Conservation (phyloP, 306 rosid genomes). For the Leucaena leucocephala region DNA sequence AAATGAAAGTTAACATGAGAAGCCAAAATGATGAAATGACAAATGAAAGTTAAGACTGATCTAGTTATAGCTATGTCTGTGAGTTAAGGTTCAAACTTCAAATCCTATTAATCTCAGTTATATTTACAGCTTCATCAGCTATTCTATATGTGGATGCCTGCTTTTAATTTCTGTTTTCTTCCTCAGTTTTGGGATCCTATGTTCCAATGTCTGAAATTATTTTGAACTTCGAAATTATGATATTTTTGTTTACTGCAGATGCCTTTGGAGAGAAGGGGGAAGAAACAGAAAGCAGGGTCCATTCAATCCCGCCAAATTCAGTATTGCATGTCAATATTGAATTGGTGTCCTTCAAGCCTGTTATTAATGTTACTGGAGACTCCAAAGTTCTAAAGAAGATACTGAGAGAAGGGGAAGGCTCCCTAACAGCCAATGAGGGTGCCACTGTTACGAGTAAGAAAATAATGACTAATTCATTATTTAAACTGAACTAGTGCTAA, state of each 20-base stretch:
- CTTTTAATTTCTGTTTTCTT: slow-evolving; percentile 15
- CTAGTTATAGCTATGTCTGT: slow-evolving; percentile 22
- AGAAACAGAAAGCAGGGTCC: slow-evolving; percentile 47
- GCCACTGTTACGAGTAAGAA: slow-evolving; percentile 66
- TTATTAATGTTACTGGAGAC: slow-evolving; percentile 68
- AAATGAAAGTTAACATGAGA: slow-evolving; percentile 18
- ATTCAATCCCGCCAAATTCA: slow-evolving; percentile 52
- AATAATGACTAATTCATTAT: slow-evolving; percentile 5
- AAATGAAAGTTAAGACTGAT: slow-evolving; percentile 15
- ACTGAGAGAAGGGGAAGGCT: slow-evolving; percentile 65
- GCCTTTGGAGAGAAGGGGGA: slow-evolving; percentile 56
- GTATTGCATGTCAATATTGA: slow-evolving; percentile 57
- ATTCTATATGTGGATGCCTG: slow-evolving; percentile 14
- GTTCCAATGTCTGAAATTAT: slow-evolving; percentile 27
- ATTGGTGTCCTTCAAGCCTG: slow-evolving; percentile 69
- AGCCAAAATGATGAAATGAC: neutral
- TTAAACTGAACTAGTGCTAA: neutral
- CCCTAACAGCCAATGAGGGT: slow-evolving; percentile 61
- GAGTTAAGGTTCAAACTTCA: slow-evolving; percentile 10
- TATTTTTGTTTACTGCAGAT: slow-evolving; percentile 46
- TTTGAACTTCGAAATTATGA: slow-evolving; percentile 24
- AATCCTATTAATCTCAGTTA: neutral
- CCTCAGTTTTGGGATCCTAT: slow-evolving; percentile 24
- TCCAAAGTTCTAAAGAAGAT: slow-evolving; percentile 70
- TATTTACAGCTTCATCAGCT: neutral